A percentile compares a stretch with the other conserved stretches of the same genome.
phyloP scores from a whole-genome alignment of 164 flowering plant genomes.

The Stephania yunnanensis region DNA sequence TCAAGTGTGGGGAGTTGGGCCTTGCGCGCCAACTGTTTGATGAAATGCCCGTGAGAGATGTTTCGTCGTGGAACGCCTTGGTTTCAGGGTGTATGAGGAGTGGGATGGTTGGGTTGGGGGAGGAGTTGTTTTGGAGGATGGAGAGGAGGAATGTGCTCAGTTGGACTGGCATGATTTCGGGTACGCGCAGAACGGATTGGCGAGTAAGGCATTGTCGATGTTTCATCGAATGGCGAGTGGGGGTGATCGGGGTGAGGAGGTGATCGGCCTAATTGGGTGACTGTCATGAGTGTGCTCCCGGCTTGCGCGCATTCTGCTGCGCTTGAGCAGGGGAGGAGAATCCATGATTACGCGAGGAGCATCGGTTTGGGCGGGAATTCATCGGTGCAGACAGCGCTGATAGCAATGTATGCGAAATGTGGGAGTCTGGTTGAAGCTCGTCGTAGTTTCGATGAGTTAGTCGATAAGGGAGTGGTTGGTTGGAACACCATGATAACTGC shows the following conservation, averaged over 20 bases:
- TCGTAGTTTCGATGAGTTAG: neutral
- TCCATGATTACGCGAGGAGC: conserved; percentile 3
- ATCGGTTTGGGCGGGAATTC: conserved; percentile 8
- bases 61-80: conserved; percentile 13
- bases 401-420: conserved; percentile 9
- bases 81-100: conserved; percentile 13
- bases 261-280: conserved; percentile 7
- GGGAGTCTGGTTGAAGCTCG: conserved; percentile 6
- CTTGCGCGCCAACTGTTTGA: conserved; percentile 6
- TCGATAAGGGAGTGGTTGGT: conserved; percentile 2
- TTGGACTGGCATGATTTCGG: conserved; percentile 12
- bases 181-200: conserved; percentile 7
- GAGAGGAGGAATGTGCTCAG: conserved; percentile 1
- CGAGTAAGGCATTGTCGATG: neutral
- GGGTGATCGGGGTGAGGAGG: neutral
- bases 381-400: conserved; percentile 4
- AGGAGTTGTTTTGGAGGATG: conserved; percentile 6
- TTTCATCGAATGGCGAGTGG: conserved; percentile 2
- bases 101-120: conserved; percentile 6
- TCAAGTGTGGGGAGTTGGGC: conserved; percentile 1
- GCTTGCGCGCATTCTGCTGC: conserved; percentile 9
- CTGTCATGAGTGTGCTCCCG: conserved; percentile 9
- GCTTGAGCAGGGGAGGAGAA: conserved; percentile 5
- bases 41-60: conserved; percentile 11
- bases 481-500: conserved; percentile 14